These are phyloP conservation scores for Xylaria digitata DNA, from an alignment of 2,329 filamentous ascomycete species.

Conservation along the genomic window DNA sequence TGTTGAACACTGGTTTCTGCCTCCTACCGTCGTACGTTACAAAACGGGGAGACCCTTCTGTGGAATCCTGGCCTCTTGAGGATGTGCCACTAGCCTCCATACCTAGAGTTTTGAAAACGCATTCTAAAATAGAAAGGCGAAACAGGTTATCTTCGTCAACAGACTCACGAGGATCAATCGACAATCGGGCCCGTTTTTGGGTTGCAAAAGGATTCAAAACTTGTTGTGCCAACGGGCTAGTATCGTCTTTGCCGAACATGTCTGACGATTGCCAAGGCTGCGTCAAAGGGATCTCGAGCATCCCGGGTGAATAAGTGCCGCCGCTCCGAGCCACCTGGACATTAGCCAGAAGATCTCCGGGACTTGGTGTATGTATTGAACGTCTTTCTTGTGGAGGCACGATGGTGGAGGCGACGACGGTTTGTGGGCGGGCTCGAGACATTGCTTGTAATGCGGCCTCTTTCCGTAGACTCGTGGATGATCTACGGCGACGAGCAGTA, in stretches of 20 bases:
- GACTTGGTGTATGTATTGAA: slow-evolving; percentile 66
- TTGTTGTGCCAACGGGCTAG: slow-evolving; percentile 62
- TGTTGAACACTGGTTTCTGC: slow-evolving; percentile 82
- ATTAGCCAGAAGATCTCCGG: slow-evolving; percentile 84
- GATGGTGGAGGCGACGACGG: slow-evolving; percentile 56
- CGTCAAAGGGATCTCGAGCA: slow-evolving; percentile 45
- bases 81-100: slow-evolving; percentile 75
- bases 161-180: slow-evolving; percentile 78
- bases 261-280: slow-evolving; percentile 48
- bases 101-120: slow-evolving; percentile 94
- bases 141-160: slow-evolving; percentile 91
- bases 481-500: slow-evolving; percentile 73
- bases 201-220: slow-evolving; percentile 68
- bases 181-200: slow-evolving; percentile 61
- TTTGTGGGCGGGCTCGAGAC: slow-evolving; percentile 60
- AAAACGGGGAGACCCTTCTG: slow-evolving; percentile 85
- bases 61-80: slow-evolving; percentile 76
- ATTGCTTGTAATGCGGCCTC: slow-evolving; percentile 80
- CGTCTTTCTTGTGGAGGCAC: slow-evolving; percentile 56
- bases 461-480: slow-evolving; percentile 79
- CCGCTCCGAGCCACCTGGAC: slow-evolving; percentile 75
- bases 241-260: slow-evolving; percentile 51
- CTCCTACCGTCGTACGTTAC: slow-evolving; percentile 85
- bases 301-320: slow-evolving; percentile 57
- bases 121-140: slow-evolving; percentile 88